Evolutionary conservation across 1,284 basidiomycete genomes (phyloP).

Genomic region (Xerocomus nothofagi): DNA sequence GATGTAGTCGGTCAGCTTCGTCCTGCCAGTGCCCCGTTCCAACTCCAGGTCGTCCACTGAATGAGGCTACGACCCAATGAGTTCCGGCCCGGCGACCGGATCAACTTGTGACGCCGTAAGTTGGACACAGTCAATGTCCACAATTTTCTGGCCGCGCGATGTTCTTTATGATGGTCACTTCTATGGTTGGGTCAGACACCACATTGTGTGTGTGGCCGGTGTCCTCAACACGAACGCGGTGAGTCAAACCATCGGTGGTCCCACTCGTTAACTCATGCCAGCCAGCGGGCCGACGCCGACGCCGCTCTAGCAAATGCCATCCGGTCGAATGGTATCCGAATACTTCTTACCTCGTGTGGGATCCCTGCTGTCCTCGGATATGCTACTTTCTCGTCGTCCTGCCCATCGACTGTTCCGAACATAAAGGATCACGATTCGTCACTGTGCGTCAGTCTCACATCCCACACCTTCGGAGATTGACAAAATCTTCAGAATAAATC

Average conservation of each 20-base stretch:
- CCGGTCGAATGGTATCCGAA: constrained; percentile 8
- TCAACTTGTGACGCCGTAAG: not conserved
- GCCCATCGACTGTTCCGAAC: constrained; percentile 12
- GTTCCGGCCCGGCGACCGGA: constrained; percentile 17
- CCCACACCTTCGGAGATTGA: constrained; percentile 13
- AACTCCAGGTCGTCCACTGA: too few species aligned
- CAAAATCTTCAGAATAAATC: constrained; percentile 17
- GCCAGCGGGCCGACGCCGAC: constrained; percentile 25
- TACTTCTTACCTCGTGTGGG: constrained; percentile 21
- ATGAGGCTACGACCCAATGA: too few species aligned
- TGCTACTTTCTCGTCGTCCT: constrained; percentile 19
- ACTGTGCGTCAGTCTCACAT: constrained; percentile 15
- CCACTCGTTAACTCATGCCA: constrained; percentile 1
- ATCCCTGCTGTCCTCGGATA: constrained; percentile 29
- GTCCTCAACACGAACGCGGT: constrained; percentile 41
- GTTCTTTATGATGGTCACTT: constrained; percentile 43
- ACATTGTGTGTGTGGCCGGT: constrained; percentile 48
- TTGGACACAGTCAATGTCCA: constrained; percentile 30
- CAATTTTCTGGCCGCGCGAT: constrained; percentile 59
- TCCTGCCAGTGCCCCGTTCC: too few species aligned
- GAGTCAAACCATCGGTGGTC: constrained; percentile 13
- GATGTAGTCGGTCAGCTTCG: too few species aligned
- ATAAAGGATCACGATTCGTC: constrained; percentile 18
- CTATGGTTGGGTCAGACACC: constrained; percentile 53
- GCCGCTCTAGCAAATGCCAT: constrained; percentile 12